Conservation (phyloP, 768 basidiomycete genomes). For the Podaxis mareebaensis region DNA sequence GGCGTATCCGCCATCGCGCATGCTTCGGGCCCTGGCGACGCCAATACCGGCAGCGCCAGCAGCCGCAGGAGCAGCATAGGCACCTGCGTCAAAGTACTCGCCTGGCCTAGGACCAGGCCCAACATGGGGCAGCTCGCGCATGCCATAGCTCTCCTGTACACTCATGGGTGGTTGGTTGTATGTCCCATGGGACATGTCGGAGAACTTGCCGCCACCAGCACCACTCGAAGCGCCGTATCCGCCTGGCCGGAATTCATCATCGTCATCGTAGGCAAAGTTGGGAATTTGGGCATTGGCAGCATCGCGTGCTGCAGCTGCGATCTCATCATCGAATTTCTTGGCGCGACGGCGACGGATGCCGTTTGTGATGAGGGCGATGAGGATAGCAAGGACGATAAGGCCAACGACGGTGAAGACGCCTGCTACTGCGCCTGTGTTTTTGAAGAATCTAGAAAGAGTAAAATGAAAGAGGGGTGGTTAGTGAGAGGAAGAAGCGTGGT, state of each 20-base stretch:
- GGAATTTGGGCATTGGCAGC: conserved; percentile 51
- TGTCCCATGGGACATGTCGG: conserved; percentile 61
- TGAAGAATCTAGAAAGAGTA: conserved; percentile 54
- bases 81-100: conserved; percentile 32
- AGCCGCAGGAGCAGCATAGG: background rate
- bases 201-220: conserved; percentile 29
- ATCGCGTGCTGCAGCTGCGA: conserved; percentile 68
- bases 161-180: conserved; percentile 48
- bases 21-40: conserved; percentile 40
- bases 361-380: conserved; percentile 51
- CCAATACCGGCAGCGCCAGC: conserved; percentile 40
- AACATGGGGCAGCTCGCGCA: conserved; percentile 41
- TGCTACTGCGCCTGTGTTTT: conserved; percentile 71
- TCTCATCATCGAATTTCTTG: conserved; percentile 67
- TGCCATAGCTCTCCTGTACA: conserved; percentile 44
- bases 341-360: conserved; percentile 64
- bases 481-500: conserved; percentile 3
- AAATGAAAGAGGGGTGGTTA: conserved; percentile 11
- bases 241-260: conserved; percentile 35
- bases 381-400: conserved; percentile 51
- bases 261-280: conserved; percentile 59
- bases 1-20: conserved; percentile 30
- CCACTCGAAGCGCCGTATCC: conserved; percentile 23
- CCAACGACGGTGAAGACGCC: conserved; percentile 74
- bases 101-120: conserved; percentile 24